Evolutionary conservation across 2,329 filamentous ascomycete species (phyloP), one percentile per base, ranked within the genome.

Genomic region (Cordyceps cateniannulata): DNA sequence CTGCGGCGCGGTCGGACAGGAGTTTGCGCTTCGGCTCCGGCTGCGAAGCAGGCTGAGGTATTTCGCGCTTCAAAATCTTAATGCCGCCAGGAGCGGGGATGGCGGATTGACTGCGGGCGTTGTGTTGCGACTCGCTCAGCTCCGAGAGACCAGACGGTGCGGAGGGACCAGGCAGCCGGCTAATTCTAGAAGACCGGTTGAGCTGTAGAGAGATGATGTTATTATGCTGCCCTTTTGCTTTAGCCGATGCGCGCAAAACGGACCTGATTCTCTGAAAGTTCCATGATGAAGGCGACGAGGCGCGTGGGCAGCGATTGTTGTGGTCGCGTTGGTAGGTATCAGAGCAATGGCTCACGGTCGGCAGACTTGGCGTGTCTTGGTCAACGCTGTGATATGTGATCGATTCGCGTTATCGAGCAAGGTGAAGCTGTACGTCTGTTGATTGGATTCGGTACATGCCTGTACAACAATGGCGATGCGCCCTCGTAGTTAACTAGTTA

Each of bases 21-120:
- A 82, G 83, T 67, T 85, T 85, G 61, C 85, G 79, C 72, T 89
- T 88, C 3, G 83, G 68, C 54, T 85, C 80, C 22, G 85, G 78
- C 67, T 84, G 78, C 24, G 74, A 65, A 56, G 79, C 84, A 67
- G 78, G 74, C 48, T 76, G 72, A 2, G 77, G 75, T 14, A 76
- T 72, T 60, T 76, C 77, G 65, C 85, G 81, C 73, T 87, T 87
- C 63, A 81, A 60, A 14, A 73, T 75, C 63, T 77, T 76, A 22
- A 65, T 57, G 6, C 67, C 61, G n/a, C 76, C 69, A 12, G 47
- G 73, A 38, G 77, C 73, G 57, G 75, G 75, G 42, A 75, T 75
- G 0, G 77, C 69, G 1, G 73, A 70, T 54, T 79, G 79, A 12
- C 73, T 70, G 55, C 84, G 80, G 48, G 79, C 71, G 69, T 88